phyloP scores from a whole-genome alignment of 345 rosid species.

The Noccaea caerulescens region DNA sequence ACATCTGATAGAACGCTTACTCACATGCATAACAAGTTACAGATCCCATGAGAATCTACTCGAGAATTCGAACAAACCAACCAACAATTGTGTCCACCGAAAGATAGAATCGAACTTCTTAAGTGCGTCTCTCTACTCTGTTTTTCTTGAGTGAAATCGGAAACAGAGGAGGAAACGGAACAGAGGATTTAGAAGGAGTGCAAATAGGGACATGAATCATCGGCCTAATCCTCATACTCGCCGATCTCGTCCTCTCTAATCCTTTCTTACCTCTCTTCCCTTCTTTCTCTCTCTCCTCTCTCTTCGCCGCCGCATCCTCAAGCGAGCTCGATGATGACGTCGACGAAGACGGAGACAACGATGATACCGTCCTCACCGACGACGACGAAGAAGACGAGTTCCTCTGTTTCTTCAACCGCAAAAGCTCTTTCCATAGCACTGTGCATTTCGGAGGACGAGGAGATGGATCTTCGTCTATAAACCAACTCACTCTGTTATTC shows the following conservation, averaged over 20 bases:
- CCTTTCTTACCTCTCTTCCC: constrained; percentile 75
- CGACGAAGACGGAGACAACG: constrained; percentile 66
- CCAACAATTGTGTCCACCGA: constrained; percentile 8
- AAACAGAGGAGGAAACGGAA: constrained; percentile 67
- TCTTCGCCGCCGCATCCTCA: constrained; percentile 44
- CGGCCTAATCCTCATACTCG: constrained; percentile 74
- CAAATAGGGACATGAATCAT: constrained; percentile 83
- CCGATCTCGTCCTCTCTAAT: constrained; percentile 75
- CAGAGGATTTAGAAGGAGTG: constrained; percentile 57
- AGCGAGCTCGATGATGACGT: constrained; percentile 76
- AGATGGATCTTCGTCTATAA: constrained; percentile 91
- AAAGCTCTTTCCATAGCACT: constrained; percentile 91
- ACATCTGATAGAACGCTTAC: constrained; percentile 7
- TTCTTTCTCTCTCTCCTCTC: constrained; percentile 46
- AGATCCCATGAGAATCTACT: constrained; percentile 5
- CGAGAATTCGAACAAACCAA: constrained; percentile 33
- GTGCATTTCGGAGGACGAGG: constrained; percentile 99
- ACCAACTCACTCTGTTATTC: constrained; percentile 63
- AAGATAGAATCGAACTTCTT: background rate
- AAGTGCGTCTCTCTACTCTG: constrained; percentile 58
- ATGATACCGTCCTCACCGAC: constrained; percentile 33
- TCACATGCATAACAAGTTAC: constrained; percentile 32
- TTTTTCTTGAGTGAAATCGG: constrained; percentile 59
- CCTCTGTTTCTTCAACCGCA: constrained; percentile 81
- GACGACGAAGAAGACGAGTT: constrained; percentile 37